A percentile compares a stretch with the other conserved stretches of the same genome.
Conservation (phyloP, 257 asterid species). For the Primulina huaijiensis region DNA sequence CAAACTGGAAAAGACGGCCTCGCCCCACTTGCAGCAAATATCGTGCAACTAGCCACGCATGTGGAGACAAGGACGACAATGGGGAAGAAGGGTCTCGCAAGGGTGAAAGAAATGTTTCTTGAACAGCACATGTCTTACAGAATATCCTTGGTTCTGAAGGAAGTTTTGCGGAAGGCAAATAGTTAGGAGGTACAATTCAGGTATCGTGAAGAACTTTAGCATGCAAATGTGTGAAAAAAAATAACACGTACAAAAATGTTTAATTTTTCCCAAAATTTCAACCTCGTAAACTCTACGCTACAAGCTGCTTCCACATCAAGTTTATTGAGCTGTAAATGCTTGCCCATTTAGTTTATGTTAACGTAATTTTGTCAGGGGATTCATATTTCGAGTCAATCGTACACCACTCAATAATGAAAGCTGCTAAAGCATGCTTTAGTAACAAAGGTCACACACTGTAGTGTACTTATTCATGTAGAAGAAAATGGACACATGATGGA, state of each 20-base stretch:
- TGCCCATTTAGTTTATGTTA: not conserved
- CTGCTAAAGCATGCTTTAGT: not conserved
- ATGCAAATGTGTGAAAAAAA: constrained; percentile 7
- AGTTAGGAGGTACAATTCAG: constrained; percentile 19
- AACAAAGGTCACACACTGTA: not conserved
- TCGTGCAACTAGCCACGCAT: constrained; percentile 57
- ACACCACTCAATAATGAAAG: not conserved
- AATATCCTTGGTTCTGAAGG: constrained; percentile 67
- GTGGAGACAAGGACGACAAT: constrained; percentile 55
- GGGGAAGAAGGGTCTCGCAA: constrained; percentile 68
- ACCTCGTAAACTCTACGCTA: not conserved
- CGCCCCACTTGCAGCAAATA: constrained; percentile 68
- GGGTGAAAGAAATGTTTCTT: constrained; percentile 69
- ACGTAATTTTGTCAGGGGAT: not conserved
- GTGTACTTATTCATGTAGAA: not conserved
- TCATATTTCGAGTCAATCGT: not conserved
- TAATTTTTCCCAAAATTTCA: not conserved
- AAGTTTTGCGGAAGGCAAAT: constrained; percentile 42
- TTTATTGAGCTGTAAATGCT: not conserved
- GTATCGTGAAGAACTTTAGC: constrained; percentile 14
- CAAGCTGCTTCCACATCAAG: not conserved
- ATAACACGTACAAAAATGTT: not conserved
- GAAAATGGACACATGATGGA: not conserved
- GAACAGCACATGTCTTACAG: constrained; percentile 84
- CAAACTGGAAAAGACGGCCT: constrained; percentile 94